phyloP scores from a whole-genome alignment of 1,284 basidiomycete genomes.

The Mycosarcoma maydis region DNA sequence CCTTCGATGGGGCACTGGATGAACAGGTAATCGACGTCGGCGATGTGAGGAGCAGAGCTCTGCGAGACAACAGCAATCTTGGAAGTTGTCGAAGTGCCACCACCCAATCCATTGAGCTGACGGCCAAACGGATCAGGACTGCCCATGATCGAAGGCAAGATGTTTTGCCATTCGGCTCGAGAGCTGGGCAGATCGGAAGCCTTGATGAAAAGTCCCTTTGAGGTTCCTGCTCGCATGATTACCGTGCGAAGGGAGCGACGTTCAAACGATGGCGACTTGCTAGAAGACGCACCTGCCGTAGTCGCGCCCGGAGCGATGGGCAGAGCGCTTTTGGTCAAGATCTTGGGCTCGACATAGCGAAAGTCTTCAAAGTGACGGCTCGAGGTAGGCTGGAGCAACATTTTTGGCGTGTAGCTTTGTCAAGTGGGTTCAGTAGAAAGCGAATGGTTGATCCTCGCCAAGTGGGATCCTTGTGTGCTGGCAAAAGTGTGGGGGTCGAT shows the following conservation, averaged over 20 bases:
- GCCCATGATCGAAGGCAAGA: conserved; percentile 70
- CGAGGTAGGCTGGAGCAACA: conserved; percentile 9
- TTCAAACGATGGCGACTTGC: conserved; percentile 1
- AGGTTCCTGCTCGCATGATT: conserved; percentile 75
- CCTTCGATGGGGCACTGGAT: conserved; percentile 55
- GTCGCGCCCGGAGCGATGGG: not conserved
- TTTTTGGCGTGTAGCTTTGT: too few species aligned
- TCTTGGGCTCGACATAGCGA: conserved; percentile 12
- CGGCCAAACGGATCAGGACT: conserved; percentile 79
- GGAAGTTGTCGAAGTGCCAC: conserved; percentile 79
- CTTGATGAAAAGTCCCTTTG: conserved; percentile 79
- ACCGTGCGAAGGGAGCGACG: not conserved
- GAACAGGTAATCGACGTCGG: conserved; percentile 56
- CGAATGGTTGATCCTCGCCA: too few species aligned
- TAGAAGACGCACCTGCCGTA: not conserved
- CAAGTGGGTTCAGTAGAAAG: too few species aligned
- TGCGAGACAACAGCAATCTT: conserved; percentile 76
- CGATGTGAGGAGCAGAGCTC: conserved; percentile 2
- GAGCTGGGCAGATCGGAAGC: conserved; percentile 66
- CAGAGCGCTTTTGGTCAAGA: not conserved
- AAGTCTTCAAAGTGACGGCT: conserved; percentile 7
- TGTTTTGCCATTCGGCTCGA: conserved; percentile 12
- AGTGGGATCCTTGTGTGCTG: not conserved
- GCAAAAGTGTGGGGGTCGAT: not conserved
- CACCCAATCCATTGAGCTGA: conserved; percentile 80